phyloP scores from a whole-genome alignment of 352 stramenopile species.

The Nothophytophthora sp. region DNA sequence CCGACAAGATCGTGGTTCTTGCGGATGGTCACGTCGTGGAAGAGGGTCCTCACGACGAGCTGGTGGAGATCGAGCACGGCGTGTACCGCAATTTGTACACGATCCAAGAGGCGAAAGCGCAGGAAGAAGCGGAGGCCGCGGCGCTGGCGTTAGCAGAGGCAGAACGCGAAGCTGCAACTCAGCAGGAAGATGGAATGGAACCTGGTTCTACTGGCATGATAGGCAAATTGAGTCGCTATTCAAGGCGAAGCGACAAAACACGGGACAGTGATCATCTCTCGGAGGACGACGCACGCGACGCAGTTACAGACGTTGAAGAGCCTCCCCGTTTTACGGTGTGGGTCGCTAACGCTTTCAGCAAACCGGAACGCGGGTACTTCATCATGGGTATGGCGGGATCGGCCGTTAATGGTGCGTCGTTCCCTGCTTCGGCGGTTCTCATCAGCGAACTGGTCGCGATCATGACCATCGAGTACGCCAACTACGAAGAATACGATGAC shows the following conservation, averaged over 20 bases:
- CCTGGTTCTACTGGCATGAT: no score
- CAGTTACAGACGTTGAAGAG: no score
- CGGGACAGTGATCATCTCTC: not conserved
- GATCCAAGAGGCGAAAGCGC: conserved; percentile 32
- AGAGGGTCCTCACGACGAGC: conserved; percentile 38
- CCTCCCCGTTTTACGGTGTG: conserved; percentile 15
- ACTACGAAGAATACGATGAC: conserved; percentile 20
- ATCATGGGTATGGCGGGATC: conserved; percentile 22
- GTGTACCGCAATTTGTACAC: conserved; percentile 82
- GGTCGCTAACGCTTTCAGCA: conserved; percentile 11
- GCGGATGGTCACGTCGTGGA: conserved; percentile 38
- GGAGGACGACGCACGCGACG: not conserved
- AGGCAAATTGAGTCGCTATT: not conserved
- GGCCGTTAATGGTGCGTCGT: conserved; percentile 24
- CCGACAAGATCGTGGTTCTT: conserved; percentile 53
- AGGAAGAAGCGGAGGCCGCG: conserved; percentile 10
- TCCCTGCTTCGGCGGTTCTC: conserved; percentile 26
- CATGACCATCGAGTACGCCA: conserved; percentile 32
- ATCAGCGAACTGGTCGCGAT: conserved; percentile 24
- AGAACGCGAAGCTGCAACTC: conserved; percentile 35
- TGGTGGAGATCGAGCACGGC: conserved; percentile 52
- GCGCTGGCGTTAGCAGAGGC: conserved; percentile 14
- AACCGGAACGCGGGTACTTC: conserved; percentile 31
- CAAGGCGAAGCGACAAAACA: not conserved
- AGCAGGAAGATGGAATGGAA: conserved; percentile 39